A percentile compares a stretch with the other conserved stretches of the same genome.
These are phyloP conservation scores for Kalaharituber pfeilii DNA, from an alignment of 2,329 filamentous ascomycete species.

Conservation along the genomic window DNA sequence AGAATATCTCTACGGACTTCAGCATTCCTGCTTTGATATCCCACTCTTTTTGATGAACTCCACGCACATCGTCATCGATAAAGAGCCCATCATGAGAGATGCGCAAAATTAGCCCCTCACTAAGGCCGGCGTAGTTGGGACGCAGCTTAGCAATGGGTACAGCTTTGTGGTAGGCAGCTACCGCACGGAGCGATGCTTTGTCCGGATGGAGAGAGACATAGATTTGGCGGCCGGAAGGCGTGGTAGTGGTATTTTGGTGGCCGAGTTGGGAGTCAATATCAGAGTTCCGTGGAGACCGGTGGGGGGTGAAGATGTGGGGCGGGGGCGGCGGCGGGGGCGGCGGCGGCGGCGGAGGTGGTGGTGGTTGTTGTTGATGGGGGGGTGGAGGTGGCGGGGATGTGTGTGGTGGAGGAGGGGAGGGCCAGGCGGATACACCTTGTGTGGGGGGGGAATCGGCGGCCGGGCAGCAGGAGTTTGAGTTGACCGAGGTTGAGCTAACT, in stretches of 20 bases:
- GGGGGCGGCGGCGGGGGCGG: slow-evolving; percentile 45
- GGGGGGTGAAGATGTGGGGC: slow-evolving; percentile 49
- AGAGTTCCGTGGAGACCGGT: slow-evolving; percentile 64
- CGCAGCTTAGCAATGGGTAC: slow-evolving; percentile 82
- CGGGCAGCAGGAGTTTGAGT: slow-evolving; percentile 29
- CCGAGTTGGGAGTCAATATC: slow-evolving; percentile 74
- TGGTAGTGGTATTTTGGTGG: slow-evolving; percentile 68
- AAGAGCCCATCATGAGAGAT: slow-evolving; percentile 91
- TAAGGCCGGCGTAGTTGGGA: slow-evolving; percentile 66
- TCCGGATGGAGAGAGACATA: slow-evolving; percentile 48
- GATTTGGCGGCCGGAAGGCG: slow-evolving; percentile 72
- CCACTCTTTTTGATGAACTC: slow-evolving; percentile 91
- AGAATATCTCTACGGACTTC: slow-evolving; percentile 81
- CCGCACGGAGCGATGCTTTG: slow-evolving; percentile 88
- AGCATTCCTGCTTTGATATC: slow-evolving; percentile 97
- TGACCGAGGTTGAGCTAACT: neutral
- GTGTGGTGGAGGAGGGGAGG: slow-evolving; percentile 27
- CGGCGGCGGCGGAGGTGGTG: slow-evolving; percentile 54
- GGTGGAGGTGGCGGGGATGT: slow-evolving; percentile 31
- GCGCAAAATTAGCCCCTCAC: slow-evolving; percentile 77
- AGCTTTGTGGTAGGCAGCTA: slow-evolving; percentile 81
- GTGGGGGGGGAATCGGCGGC: slow-evolving; percentile 22
- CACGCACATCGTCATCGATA: slow-evolving; percentile 86
- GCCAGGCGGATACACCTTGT: too few relatives aligned
- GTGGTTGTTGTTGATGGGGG: slow-evolving; percentile 41